phyloP scores from a whole-genome alignment of 257 asterid genomes.

The Osmanthus fragrans region DNA sequence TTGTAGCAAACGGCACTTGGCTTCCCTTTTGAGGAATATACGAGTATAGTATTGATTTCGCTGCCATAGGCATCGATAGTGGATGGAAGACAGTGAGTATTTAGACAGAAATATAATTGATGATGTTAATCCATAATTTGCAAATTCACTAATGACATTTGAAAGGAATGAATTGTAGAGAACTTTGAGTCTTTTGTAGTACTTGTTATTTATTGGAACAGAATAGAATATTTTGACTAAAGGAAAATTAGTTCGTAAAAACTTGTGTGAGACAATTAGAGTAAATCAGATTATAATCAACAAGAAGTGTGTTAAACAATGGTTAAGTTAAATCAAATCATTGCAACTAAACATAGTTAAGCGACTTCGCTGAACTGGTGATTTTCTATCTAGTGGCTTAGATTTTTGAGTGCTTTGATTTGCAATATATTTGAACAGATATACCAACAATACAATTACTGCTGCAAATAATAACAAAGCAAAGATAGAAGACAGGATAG shows the following conservation, averaged over 20 bases:
- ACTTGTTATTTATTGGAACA: neutral
- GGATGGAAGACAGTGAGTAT: neutral
- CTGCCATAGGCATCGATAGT: neutral
- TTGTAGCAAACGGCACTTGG: neutral
- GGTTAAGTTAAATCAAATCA: neutral
- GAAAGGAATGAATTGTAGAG: neutral
- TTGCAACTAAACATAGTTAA: neutral
- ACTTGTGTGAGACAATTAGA: neutral
- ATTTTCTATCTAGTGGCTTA: neutral
- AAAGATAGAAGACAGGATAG: neutral
- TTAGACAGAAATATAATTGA: constrained; percentile 12
- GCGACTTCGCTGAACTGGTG: neutral
- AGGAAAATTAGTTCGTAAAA: neutral
- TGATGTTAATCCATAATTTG: constrained; percentile 1
- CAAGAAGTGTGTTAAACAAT: neutral
- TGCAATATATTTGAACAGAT: neutral
- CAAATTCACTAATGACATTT: constrained; percentile 3
- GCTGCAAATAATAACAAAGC: neutral
- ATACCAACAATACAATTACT: neutral
- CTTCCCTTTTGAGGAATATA: neutral
- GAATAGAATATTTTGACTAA: neutral
- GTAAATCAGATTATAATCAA: neutral
- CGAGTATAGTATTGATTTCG: constrained; percentile 6
- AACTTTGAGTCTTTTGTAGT: neutral
- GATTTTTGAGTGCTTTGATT: neutral